Evolutionary conservation across 768 basidiomycete species (phyloP), one percentile per base, ranked within the genome.

Genomic region (Chalciporus sphaerocephalus): DNA sequence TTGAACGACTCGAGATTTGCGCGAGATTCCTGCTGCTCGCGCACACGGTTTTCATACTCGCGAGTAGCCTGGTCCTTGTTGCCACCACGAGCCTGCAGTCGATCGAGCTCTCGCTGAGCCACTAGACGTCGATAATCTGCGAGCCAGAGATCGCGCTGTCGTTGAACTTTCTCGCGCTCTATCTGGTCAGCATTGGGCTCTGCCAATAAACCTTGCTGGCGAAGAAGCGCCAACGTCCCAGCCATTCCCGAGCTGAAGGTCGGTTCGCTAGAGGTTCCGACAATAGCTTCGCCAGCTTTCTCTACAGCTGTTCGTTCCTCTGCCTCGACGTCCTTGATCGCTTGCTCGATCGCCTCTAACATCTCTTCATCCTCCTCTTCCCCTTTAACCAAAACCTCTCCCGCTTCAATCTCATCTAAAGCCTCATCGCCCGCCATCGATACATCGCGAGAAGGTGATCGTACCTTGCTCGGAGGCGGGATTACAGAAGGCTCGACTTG

Each of bases 21-120:
- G 33, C 89, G 78, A 5, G 92, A 85, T 53, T 97, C 94, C 53
- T 92, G 85, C 63, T 93, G 88, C 58, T 98, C 95, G 18, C 95
- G 81, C 48, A 85, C 65, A 46, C 91, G 80, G 59, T 97, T 97
- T 69, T 97, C 92, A 62, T 92, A 92, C 67, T 98, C 96, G 42
- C 95, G 79, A 52, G 87, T 86, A 16, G 90, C 85, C 66, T 98
- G 95, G 61, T 96, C 95, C 67, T 87, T 94, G 59, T 82, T 84
- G 34, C 74, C 76, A 6, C 93, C 92, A 33, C 92, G 80, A 3
- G 84, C 72, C 57, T 84, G 83, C 51, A 88, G 66, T 33, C 76
- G 75, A 46, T 96, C 93, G 42, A 87, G 56, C 55, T 97, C 95
- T 17, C 92, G 80, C 56, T 88, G 81, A 11, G 85, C 78, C 39